Evolutionary conservation across 2,329 filamentous ascomycete species (phyloP), one percentile per base, ranked within the genome.

Genomic region (Trichoderma harzianum): DNA sequence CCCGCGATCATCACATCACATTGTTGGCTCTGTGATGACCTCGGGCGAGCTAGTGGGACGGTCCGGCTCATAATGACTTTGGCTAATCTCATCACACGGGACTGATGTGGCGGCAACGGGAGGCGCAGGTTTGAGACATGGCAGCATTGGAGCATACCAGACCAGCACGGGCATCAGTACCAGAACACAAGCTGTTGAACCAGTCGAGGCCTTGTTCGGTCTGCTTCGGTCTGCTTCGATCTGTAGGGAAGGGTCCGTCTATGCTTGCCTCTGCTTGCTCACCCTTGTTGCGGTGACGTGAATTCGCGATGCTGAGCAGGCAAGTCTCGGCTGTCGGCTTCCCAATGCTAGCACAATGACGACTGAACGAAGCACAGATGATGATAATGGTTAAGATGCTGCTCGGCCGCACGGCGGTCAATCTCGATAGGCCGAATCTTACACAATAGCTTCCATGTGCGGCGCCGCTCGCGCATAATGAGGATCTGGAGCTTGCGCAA

Each of bases 11-110:
- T 69, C 66, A 39, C 39, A 69, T 69, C 55, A 61, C 66, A 62
- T n/a, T 62, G 39, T 62, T 53, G 36, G 36, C 73, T 71, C 69
- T 43, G 66, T 70, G 63, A 61, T 64, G 67, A 32, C 57, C 18
- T 65, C 70, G 72, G 76, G 62, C 68, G 71, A 74, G 71, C 75
- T 75, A 76, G 72, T 77, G 78, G 78, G 70, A 78, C 77, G 77
- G 78, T 74, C 78, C 76, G 77, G 76, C 70, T 75, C 70, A 67
- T 55, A 34, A 67, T 53, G 21, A 57, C 34, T 14, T 53, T 53
- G 47, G 47, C 47, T 24, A 21, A 53, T 53, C 21, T 69, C 57
- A 43, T 63, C 57, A 66, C 55, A 43, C 53, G 47, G 47, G 66
- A 63, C 57, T 12, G 61, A 68, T 36, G 65, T 63, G 57, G 63